Base-by-base conservation (phyloP, 306 rosid genomes). In the Hippophae rhamnoides region DNA sequence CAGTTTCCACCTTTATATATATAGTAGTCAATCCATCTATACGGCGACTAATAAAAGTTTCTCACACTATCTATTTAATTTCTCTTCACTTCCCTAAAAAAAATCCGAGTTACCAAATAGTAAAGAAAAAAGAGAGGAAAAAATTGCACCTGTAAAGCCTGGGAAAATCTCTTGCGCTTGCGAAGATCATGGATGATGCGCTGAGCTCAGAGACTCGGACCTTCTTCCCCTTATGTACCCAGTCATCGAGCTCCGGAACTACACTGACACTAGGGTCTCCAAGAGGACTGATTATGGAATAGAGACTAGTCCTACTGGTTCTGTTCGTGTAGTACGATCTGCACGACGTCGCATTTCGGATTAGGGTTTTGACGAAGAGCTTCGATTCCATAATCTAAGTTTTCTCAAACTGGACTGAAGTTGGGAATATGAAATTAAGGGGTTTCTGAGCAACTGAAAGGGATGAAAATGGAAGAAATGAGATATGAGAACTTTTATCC, bases 131-230 rank as follows among this genome's bases (percentile, higher is more conserved):
- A 18, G 18, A 27, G 38, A 27, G 38, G 38, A 27, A 0, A 27
- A 27, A 27, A 18, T 18, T 18, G 18, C 18, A 27, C 38, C 38
- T 27, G 38, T 27, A 27, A 27, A 27, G 94, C 90, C 49, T 90
- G 97, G 12, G 78, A 47, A 71, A 82, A 87, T 40, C 94, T 81
- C 52, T 69, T 76, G 48, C 94, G 89, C 68, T 85, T 90, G 64
- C 96, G 90, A 54, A 90, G 85, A 72, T 87, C 97, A 3, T 70
- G 86, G 71, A 90, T 38, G 67, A 90, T 81, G 57, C 90, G 88
- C 64, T 81, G 85, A 87, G 94, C 74, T 87, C 90, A 5, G 66
- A 87, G 62, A 87, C 71, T 2, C 79, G 62, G 45, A 87, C 69
- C 54, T 78, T 90, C 60, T 87, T 81, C 0, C 96, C 92, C 14